These are phyloP conservation scores for Ustilago nuda DNA, from an alignment of 1,284 basidiomycete genomes.

Conservation along the genomic window DNA sequence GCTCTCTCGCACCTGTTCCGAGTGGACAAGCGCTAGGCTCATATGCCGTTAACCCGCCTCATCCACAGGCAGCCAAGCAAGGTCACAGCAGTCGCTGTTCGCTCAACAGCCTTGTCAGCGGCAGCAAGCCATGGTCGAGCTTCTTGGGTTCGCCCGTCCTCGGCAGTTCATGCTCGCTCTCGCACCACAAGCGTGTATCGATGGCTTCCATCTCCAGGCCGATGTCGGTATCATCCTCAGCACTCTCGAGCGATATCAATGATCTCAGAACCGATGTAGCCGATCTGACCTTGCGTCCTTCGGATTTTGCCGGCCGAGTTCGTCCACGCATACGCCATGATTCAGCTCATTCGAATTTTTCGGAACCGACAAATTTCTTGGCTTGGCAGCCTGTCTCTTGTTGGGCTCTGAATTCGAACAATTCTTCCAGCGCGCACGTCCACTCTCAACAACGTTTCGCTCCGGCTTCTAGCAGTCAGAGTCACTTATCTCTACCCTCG, in stretches of 20 bases:
- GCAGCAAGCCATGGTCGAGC: constrained; percentile 37
- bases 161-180: constrained; percentile 18
- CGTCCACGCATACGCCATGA: constrained; percentile 17
- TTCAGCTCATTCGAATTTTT: constrained; percentile 24
- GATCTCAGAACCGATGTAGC: constrained; percentile 16
- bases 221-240: constrained; percentile 42
- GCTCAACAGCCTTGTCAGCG: constrained; percentile 38
- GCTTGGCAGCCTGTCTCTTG: constrained; percentile 19
- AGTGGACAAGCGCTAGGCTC: background rate
- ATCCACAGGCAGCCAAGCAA: constrained; percentile 7
- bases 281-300: constrained; percentile 35
- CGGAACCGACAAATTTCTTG: constrained; percentile 28
- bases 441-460: constrained; percentile 16
- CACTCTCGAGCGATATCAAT: constrained; percentile 25
- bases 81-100: constrained; percentile 41
- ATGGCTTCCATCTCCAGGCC: constrained; percentile 38
- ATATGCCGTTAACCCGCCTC: constrained; percentile 19
- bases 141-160: constrained; percentile 34
- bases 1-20: background rate
- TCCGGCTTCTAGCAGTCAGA: background rate
- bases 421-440: constrained; percentile 17
- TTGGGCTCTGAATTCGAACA: background rate
- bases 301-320: constrained; percentile 17
- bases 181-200: constrained; percentile 30
- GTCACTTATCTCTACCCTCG: constrained; percentile 18